A percentile compares a stretch with the other conserved stretches of the same genome.
phyloP scores from a whole-genome alignment of 495 filamentous ascomycete species.

The Annulohypoxylon stygium region DNA sequence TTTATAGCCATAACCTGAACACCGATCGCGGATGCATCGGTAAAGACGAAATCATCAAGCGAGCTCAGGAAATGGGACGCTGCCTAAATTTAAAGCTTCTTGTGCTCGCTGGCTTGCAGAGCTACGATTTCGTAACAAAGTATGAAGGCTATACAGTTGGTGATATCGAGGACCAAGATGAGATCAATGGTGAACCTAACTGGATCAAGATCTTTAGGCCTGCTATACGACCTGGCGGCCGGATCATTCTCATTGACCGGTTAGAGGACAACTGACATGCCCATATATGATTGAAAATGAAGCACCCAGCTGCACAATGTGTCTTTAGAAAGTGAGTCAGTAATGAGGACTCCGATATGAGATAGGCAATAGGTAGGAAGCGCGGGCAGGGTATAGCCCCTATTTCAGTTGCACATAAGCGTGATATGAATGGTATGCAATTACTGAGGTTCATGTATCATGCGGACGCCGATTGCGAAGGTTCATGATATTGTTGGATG shows the following conservation, averaged over 20 bases:
- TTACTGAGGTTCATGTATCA: no score
- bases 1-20: slow-evolving; percentile 48
- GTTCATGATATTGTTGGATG: no score
- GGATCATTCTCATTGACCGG: slow-evolving; percentile 44
- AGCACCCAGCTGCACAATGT: no score
- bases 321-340: no score
- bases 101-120: slow-evolving; percentile 49
- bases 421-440: neutral
- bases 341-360: no score
- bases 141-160: slow-evolving; percentile 30
- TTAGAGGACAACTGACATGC: slow-evolving; percentile 9
- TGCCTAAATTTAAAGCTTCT: slow-evolving; percentile 44
- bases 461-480: no score
- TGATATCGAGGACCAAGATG: slow-evolving; percentile 34
- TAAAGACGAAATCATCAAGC: slow-evolving; percentile 35
- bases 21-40: slow-evolving; percentile 42
- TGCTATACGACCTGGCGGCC: slow-evolving; percentile 40
- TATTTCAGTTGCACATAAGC: slow-evolving; percentile 1
- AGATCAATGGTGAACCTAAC: slow-evolving; percentile 45
- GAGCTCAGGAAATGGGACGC: slow-evolving; percentile 46
- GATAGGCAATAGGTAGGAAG: neutral
- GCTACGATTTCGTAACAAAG: slow-evolving; percentile 41
- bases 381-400: neutral
- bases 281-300: neutral
- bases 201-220: slow-evolving; percentile 49